Evolutionary conservation across 805 yeast species (phyloP), one percentile per base, ranked within the genome.

Genomic region (Zygosaccharomyces bisporus): DNA sequence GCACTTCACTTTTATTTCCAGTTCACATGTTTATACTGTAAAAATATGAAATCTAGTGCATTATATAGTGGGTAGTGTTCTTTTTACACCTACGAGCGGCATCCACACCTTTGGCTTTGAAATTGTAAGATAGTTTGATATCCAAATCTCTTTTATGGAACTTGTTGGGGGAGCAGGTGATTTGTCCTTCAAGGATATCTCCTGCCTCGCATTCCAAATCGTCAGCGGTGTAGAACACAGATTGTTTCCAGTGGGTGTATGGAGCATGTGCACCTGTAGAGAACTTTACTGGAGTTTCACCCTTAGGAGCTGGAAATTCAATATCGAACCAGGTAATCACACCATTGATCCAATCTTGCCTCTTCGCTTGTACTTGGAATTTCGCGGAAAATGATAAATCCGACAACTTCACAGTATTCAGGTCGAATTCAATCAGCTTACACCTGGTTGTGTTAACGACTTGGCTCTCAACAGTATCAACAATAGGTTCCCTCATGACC

Each of bases 191-290:
- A 53, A 95, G 72, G 32, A 64, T 60, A 58, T 93, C 99, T 46
- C 91, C 96, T 54, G 73, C 72, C 60, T 82, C 81, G 50, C 85
- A 69, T 58, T 81, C 86, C 52, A 91, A 68, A 21, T 86, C 95
- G 57, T 87, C 86, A 55, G 77, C 80, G 60, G 91, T 74, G 67
- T 93, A 95, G 69, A 95, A 89, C 1, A 93, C 95, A 14, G 96
- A 86, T 71, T 93, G 99, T 67, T 93, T 95, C 99, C 99, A 93
- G 71, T 93, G 99, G 12, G 99, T 93, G 74, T 90, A 89, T 55
- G 81, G 79, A 38, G 89, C 82, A 69, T 85, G 89, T 27, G 99
- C 96, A 18, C 98, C 98, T 10, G 99, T 95, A 16, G 93, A 83
- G 63, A 93, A 90, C 24, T 70, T 71, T 46, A 91, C 83, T 14